Conservation (phyloP, 768 basidiomycete genomes). For the Podaxis mareebaensis region DNA sequence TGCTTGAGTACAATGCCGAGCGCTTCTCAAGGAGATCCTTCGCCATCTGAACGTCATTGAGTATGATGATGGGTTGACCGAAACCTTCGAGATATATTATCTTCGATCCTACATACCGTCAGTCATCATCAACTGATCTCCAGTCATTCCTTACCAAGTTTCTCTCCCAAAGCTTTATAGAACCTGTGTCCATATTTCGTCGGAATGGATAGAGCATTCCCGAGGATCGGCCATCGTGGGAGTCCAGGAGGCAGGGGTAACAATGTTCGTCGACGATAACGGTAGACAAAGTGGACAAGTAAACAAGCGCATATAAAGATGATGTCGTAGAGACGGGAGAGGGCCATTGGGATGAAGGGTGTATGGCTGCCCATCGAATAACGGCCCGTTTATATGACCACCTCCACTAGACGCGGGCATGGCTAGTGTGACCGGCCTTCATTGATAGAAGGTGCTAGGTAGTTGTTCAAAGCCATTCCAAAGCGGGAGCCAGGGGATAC, state of each 20-base stretch:
- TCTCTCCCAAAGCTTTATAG: slow-evolving; percentile 13
- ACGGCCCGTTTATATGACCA: neutral
- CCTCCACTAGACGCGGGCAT: neutral
- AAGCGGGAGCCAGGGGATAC: too few relatives aligned
- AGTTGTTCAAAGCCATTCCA: too few relatives aligned
- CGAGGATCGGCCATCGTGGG: slow-evolving; percentile 14
- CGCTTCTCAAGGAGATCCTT: slow-evolving; percentile 30
- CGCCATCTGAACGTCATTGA: slow-evolving; percentile 27
- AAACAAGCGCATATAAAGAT: neutral
- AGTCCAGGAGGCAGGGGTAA: slow-evolving; percentile 13
- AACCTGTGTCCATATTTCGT: slow-evolving; percentile 6
- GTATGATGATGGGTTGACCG: slow-evolving; percentile 27
- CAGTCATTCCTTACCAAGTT: slow-evolving; percentile 9
- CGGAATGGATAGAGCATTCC: slow-evolving; percentile 16
- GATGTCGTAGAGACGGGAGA: neutral
- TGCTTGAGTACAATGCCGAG: slow-evolving; percentile 29
- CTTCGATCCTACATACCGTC: neutral
- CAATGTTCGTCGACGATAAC: neutral
- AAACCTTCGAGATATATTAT: slow-evolving; percentile 27
- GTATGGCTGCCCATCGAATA: neutral
- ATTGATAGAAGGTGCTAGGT: neutral
- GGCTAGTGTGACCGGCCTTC: neutral
- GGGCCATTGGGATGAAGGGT: neutral
- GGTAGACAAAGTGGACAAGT: neutral
- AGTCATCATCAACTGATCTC: neutral